phyloP scores from a whole-genome alignment of 768 basidiomycete genomes.

The Phanerodontia chrysosporium region DNA sequence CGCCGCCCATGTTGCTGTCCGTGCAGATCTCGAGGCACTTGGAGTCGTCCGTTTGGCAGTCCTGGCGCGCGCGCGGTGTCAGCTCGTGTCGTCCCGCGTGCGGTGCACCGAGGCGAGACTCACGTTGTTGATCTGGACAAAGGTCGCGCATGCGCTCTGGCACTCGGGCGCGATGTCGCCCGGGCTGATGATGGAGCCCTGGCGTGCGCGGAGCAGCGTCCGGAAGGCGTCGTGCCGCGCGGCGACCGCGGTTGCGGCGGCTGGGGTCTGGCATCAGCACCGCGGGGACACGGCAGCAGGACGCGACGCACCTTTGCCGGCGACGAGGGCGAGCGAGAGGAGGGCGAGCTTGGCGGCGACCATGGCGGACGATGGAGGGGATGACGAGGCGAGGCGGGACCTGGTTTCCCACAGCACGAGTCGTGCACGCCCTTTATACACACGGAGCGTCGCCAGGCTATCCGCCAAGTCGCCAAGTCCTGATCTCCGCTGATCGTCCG shows the following conservation, averaged over 20 bases:
- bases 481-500: not conserved
- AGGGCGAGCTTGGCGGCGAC: not conserved
- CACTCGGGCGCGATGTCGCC: not conserved
- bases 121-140: not conserved
- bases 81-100: too few species aligned
- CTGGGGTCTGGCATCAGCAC: not conserved
- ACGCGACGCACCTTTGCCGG: not conserved
- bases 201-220: not conserved
- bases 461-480: not conserved
- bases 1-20: not conserved
- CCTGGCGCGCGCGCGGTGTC: not conserved
- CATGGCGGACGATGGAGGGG: not conserved
- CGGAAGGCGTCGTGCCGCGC: not conserved
- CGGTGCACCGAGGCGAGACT: too few species aligned
- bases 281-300: not conserved
- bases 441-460: not conserved
- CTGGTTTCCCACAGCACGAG: not conserved
- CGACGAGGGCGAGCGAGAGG: not conserved
- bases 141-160: not conserved
- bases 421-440: not conserved
- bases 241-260: not conserved
- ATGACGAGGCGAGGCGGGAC: not conserved
- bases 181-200: not conserved
- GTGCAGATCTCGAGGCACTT: slow-evolving; percentile 7
- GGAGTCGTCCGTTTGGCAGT: slow-evolving; percentile 9